Conservation (phyloP, 2,329 filamentous ascomycete species). For the Thermoascus crustaceus region DNA sequence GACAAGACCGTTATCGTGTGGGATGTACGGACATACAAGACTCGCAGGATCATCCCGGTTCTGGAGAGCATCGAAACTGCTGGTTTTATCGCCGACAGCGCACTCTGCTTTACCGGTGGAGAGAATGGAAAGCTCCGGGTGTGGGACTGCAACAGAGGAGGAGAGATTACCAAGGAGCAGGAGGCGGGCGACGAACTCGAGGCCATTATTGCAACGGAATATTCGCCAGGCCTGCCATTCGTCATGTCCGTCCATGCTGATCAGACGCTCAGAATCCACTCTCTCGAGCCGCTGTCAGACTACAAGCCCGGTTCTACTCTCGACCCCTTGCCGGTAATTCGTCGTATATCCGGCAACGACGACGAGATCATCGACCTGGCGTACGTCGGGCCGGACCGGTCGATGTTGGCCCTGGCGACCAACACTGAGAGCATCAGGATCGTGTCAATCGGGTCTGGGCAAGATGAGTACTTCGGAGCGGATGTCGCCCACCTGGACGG, state of each 20-base stretch:
- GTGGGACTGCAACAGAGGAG: slow-evolving; percentile 70
- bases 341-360: slow-evolving; percentile 88
- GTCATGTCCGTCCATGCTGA: slow-evolving; percentile 80
- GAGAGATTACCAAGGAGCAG: slow-evolving; percentile 72
- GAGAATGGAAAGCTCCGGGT: slow-evolving; percentile 73
- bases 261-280: slow-evolving; percentile 75
- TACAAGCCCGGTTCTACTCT: slow-evolving; percentile 39
- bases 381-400: slow-evolving; percentile 72
- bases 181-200: slow-evolving; percentile 51
- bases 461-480: slow-evolving; percentile 67
- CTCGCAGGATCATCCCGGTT: slow-evolving; percentile 69
- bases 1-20: slow-evolving; percentile 93
- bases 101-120: slow-evolving; percentile 73
- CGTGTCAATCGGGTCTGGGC: slow-evolving; percentile 55
- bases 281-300: slow-evolving; percentile 31
- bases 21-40: slow-evolving; percentile 80
- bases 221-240: slow-evolving; percentile 57
- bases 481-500: slow-evolving; percentile 81
- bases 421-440: slow-evolving; percentile 91
- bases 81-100: slow-evolving; percentile 66
- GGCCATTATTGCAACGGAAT: slow-evolving; percentile 64
- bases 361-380: slow-evolving; percentile 95
- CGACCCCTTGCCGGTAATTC: slow-evolving; percentile 53
- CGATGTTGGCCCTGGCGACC: slow-evolving; percentile 79
- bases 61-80: slow-evolving; percentile 78